phyloP scores from a whole-genome alignment of 2,329 filamentous ascomycete genomes.

The Tolypocladium amazonense region DNA sequence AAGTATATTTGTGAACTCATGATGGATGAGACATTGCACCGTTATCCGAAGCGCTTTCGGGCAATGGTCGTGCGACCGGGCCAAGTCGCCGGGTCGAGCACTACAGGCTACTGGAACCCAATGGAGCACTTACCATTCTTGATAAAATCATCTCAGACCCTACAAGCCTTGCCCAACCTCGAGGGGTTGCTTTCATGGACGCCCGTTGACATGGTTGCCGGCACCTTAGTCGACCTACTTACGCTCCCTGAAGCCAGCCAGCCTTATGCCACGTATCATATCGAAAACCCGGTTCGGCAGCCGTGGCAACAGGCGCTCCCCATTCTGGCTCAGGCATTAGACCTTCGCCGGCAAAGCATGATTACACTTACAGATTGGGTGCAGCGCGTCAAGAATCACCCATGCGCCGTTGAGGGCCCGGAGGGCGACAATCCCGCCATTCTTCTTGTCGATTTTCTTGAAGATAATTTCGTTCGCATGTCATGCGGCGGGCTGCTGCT shows the following conservation, averaged over 20 bases:
- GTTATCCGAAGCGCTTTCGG: conserved; percentile 28
- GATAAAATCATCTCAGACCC: conserved; percentile 36
- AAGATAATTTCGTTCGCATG: conserved; percentile 5
- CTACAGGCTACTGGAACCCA: conserved; percentile 43
- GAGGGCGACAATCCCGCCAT: conserved; percentile 3
- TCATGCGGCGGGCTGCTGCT: conserved; percentile 6
- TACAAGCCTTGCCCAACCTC: conserved; percentile 29
- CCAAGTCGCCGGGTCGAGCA: conserved; percentile 40
- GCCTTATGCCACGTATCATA: conserved; percentile 8
- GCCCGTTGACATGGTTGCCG: conserved; percentile 26
- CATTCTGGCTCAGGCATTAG: neutral
- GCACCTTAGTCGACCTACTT: conserved; percentile 5
- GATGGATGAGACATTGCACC: conserved; percentile 34
- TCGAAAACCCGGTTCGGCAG: conserved; percentile 11
- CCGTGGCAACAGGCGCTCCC: conserved; percentile 5
- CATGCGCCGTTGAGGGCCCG: neutral
- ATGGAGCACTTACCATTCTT: conserved; percentile 39
- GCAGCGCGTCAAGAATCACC: neutral
- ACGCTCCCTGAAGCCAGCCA: neutral
- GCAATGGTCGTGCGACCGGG: conserved; percentile 33
- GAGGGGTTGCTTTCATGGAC: conserved; percentile 30
- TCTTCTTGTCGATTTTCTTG: conserved; percentile 4
- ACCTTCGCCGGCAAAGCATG: neutral
- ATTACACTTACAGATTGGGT: conserved; percentile 4
- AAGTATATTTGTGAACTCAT: conserved; percentile 40